Base-by-base conservation (phyloP, 78 protist genomes). In the Emiliania huxleyi region DNA sequence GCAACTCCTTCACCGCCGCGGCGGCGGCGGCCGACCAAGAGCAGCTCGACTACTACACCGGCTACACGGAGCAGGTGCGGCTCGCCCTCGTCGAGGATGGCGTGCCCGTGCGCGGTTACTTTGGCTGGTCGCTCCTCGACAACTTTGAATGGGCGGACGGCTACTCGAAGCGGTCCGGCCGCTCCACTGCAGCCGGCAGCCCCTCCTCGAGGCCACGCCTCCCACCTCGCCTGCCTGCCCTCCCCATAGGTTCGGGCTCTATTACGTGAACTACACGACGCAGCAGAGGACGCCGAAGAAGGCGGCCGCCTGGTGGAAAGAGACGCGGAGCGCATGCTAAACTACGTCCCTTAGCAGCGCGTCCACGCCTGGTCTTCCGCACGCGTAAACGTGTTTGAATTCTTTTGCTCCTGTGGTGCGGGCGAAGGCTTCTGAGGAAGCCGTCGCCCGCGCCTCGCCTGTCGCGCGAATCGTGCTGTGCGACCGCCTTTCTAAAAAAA, bases 61-160 rank as follows among this genome's bases (percentile, higher is more conserved):
- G 37, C 33, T 94, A 94, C 91, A 56, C 91, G 22, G 85, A 77
- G 29, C 85, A 77, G 46, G 69, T 94, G 40, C 40, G n/a, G 38
- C 85, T 77, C 15, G 85, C 85, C 23, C 0, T 77, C 15, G 46
- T 22, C 18, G 85, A 77, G 18, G 91, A 87, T 19, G 69, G 81
- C 26, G 45, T 90, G 18, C 46, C 33, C 42, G 87, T 95, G 49
- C 26, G 79, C 25, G 96, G 96, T 49, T 95, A 95, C 45, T 91
- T 91, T n/a, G 95, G n/a, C 37, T 95, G 96, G 96, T 29, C 62
- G 33, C 91, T 95, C 23, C 1, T 94, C 75, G 96, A 95, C 79
- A 95, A 95, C 77, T 95, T 81, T 23, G 96, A 94, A 15, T 94
- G 96, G 96, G 95, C 96, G 15, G 96, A 94, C 71, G 96, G 96